Evolutionary conservation across 352 stramenopile genomes (phyloP).

Genomic region (Phytophthora pseudosyringae): DNA sequence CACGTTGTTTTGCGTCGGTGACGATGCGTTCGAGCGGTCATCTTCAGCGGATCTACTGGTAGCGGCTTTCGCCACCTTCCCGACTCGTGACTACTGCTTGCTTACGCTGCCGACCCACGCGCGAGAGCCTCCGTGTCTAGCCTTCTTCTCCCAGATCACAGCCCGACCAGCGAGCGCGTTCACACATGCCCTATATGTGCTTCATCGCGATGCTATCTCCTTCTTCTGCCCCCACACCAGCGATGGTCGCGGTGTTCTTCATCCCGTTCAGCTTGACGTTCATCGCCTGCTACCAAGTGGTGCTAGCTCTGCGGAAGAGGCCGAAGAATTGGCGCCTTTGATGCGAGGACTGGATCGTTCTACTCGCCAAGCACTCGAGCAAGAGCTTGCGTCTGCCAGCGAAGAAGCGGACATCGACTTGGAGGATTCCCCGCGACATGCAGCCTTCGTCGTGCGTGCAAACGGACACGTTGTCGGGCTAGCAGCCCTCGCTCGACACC

Average conservation of each 20-base stretch:
- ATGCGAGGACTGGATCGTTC: constrained; percentile 36
- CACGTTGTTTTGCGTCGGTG: constrained; percentile 67
- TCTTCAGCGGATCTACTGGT: constrained; percentile 51
- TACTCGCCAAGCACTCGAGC: constrained; percentile 36
- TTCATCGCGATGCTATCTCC: constrained; percentile 62
- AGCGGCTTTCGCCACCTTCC: constrained; percentile 61
- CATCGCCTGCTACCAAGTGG: constrained; percentile 34
- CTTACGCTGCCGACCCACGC: constrained; percentile 60
- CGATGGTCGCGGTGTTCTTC: constrained; percentile 35
- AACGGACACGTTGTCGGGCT: constrained; percentile 52
- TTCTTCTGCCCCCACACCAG: constrained; percentile 53
- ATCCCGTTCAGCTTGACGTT: constrained; percentile 43
- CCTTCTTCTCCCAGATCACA: constrained; percentile 50
- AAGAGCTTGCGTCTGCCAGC: constrained; percentile 42
- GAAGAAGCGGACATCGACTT: constrained; percentile 71
- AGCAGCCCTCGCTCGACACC: constrained; percentile 51
- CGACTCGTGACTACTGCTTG: constrained; percentile 60
- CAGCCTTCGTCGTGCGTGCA: constrained; percentile 64
- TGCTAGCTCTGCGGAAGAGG: constrained; percentile 11
- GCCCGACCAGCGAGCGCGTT: constrained; percentile 54
- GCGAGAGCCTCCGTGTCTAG: constrained; percentile 53
- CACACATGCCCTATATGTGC: constrained; percentile 62
- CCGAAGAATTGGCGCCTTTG: constrained; percentile 17
- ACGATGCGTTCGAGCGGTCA: constrained; percentile 48
- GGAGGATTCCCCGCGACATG: constrained; percentile 69